Evolutionary conservation across 129 eudicot species (phyloP), one percentile per base, ranked within the genome.

Genomic region (Tanacetum coccineum): DNA sequence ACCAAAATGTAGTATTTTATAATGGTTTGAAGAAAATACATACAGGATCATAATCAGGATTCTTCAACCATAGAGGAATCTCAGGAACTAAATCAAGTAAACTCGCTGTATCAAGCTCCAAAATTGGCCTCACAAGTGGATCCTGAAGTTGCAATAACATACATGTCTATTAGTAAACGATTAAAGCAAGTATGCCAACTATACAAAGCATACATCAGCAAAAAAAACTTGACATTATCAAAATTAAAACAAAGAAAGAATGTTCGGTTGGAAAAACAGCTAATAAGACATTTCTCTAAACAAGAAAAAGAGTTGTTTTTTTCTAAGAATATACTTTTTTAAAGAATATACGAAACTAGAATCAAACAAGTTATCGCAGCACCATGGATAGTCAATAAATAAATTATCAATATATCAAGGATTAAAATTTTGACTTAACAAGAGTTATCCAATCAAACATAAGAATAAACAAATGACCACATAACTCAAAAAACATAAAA

Each of bases 31-130:
- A 69, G 65, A 59, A 67, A 17, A 75, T 28, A 26, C 86, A 50
- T 76, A 93, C 98, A 72, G 95, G 87, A 26, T 93, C 98, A 74
- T 88, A 91, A 80, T 91, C 95, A 40, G 91, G 91, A 68, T 77
- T 83, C 68, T 92, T 92, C n/a, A 92, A 81, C 98, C 98, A 92
- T 3, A 80, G 63, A 62, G 98, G 98, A 69, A 93, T 81, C 75
- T 93, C 96, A 12, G 91, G 87, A 71, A 92, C 51, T 20, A 92
- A 53, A 44, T 85, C 89, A 21, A 70, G 79, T 70, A 92, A 47
- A 54, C 81, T 52, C 9, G 42, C 28, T 15, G 74, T 7, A 70
- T 93, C 98, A 1, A 82, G 80, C 81, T 88, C 92, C n/a, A 70
- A 75, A 47, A 93, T 72, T 57, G 95, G 82, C 73, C 46, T 80